Evolutionary conservation across 768 basidiomycete species (phyloP).

Genomic region (Multifurca ochricompacta): DNA sequence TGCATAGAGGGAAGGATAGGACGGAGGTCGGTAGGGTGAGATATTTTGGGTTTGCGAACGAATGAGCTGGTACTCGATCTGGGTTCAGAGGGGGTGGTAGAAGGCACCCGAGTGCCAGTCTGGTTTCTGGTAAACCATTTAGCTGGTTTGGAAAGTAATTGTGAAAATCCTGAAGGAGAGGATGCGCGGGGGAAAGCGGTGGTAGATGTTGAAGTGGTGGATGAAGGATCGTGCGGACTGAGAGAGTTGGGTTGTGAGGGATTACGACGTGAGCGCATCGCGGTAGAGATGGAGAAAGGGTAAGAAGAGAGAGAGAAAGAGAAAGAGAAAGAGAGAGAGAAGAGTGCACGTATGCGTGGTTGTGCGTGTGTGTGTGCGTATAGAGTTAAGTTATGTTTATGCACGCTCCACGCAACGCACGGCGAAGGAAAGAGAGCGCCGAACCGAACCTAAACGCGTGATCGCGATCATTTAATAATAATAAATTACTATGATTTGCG

Average conservation of each 20-base stretch:
- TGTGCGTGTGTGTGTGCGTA: too few species aligned
- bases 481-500: too few species aligned
- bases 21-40: slow-evolving; percentile 74
- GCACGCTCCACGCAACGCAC: too few species aligned
- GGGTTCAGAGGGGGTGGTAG: slow-evolving; percentile 39
- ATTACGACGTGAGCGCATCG: slow-evolving; percentile 19
- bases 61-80: slow-evolving; percentile 33
- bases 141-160: slow-evolving; percentile 57
- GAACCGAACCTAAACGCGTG: too few species aligned
- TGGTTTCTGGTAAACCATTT: slow-evolving; percentile 49
- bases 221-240: slow-evolving; percentile 19
- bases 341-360: neutral
- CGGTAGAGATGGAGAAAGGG: too few species aligned
- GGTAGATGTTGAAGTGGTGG: slow-evolving; percentile 4
- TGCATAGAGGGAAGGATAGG: slow-evolving; percentile 49
- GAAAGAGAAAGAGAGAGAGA: neutral
- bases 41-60: slow-evolving; percentile 67
- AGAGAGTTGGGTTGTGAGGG: slow-evolving; percentile 13
- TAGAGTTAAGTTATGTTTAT: too few species aligned
- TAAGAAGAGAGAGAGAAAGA: neutral
- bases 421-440: too few species aligned
- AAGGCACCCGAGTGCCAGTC: slow-evolving; percentile 29
- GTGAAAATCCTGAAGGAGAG: slow-evolving; percentile 61
- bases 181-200: slow-evolving; percentile 41
- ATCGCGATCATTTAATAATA: neutral